Percentiles rank a stretch among this genome's conserved stretches.
Conservation (phyloP, 192 early-diverging fungal species). For the Gamsiella multidivaricata region DNA sequence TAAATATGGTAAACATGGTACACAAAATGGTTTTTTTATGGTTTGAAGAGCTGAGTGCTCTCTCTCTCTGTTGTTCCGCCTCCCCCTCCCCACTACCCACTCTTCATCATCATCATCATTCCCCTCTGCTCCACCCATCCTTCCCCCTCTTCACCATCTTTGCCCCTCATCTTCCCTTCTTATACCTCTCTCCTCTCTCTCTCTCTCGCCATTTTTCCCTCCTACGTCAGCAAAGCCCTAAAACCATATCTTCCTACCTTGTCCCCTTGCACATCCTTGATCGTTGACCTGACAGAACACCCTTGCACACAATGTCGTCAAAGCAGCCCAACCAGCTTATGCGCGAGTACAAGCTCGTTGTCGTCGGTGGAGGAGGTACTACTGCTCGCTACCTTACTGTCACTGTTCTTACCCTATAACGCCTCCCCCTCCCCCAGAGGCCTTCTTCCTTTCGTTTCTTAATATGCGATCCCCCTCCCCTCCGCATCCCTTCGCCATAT, state of each 20-base stretch:
- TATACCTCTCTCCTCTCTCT: background rate
- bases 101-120: background rate
- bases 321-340: conserved; percentile 57
- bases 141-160: background rate
- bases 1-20: no score
- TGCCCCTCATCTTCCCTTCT: background rate
- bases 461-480: no score
- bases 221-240: no score
- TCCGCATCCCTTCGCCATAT: no score
- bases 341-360: conserved; percentile 80
- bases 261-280: no score
- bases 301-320: no score
- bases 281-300: no score
- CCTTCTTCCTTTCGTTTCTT: background rate
- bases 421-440: background rate
- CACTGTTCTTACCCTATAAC: background rate
- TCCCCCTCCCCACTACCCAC: background rate
- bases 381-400: background rate
- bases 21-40: background rate
- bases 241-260: no score
- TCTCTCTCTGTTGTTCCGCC: background rate
- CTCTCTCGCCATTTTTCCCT: background rate
- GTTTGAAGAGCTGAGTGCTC: no score
- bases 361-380: conserved; percentile 85
- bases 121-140: background rate